Evolutionary conservation across 768 basidiomycete species (phyloP).

Genomic region (Lanmaoa rubissima): DNA sequence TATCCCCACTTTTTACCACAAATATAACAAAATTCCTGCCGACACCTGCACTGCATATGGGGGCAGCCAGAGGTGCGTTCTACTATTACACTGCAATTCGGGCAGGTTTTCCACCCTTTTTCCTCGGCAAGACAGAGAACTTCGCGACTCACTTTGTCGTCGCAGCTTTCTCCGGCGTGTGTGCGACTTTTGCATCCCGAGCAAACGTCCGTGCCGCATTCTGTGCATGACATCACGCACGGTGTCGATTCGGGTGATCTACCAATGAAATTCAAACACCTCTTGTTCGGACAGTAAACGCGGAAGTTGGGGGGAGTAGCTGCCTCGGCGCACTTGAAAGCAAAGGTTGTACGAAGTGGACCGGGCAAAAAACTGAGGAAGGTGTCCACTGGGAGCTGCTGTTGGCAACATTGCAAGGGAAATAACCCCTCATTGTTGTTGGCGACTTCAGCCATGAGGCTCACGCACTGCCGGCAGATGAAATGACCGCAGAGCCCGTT

Average conservation of each 20-base stretch:
- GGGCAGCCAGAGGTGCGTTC: constrained; percentile 54
- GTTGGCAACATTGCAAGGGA: constrained; percentile 51
- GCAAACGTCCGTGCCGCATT: constrained; percentile 45
- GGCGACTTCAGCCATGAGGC: constrained; percentile 40
- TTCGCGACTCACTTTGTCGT: constrained; percentile 40
- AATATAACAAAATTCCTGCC: constrained; percentile 20
- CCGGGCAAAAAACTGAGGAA: constrained; percentile 34
- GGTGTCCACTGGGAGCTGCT: constrained; percentile 32
- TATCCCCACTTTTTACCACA: constrained; percentile 15
- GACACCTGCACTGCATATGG: constrained; percentile 59
- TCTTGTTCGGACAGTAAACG: constrained; percentile 46
- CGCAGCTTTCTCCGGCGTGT: constrained; percentile 43
- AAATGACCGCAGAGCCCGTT: constrained; percentile 44
- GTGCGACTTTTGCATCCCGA: constrained; percentile 44
- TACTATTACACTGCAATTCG: constrained; percentile 52
- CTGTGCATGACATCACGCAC: constrained; percentile 34
- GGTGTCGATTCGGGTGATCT: constrained; percentile 26
- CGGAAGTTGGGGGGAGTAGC: constrained; percentile 41
- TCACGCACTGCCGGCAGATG: constrained; percentile 47
- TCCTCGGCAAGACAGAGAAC: constrained; percentile 46
- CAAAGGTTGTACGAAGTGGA: constrained; percentile 33
- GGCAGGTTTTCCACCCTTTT: constrained; percentile 60
- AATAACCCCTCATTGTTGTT: constrained; percentile 48
- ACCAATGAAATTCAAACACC: constrained; percentile 55
- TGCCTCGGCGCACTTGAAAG: constrained; percentile 47